These are phyloP conservation scores for Botrytis pseudocinerea DNA, from an alignment of 2,329 filamentous ascomycete species.

Conservation along the genomic window DNA sequence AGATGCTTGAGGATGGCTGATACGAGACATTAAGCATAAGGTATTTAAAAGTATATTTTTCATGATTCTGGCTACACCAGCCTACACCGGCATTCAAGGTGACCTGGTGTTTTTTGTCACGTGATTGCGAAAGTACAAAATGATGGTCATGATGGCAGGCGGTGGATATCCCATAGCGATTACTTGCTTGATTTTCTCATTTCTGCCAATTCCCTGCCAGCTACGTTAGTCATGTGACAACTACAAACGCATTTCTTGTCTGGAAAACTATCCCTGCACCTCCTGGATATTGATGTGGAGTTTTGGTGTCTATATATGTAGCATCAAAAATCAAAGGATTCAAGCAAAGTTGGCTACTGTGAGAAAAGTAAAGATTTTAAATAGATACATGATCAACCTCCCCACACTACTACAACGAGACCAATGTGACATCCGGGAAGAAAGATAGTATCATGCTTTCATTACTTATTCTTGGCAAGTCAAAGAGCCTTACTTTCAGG, in stretches of 20 bases:
- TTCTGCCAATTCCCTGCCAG: background rate
- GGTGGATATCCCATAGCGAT: background rate
- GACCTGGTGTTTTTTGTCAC: too few relatives aligned
- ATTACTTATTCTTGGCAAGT: accelerated
- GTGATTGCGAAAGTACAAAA: too few relatives aligned
- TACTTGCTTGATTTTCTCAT: background rate
- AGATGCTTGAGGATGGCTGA: background rate
- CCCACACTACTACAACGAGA: background rate
- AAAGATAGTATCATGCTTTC: background rate
- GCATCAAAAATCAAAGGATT: too few relatives aligned
- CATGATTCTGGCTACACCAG: background rate
- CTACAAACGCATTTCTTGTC: background rate
- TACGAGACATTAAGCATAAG: too few relatives aligned
- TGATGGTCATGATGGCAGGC: too few relatives aligned
- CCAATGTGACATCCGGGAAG: background rate
- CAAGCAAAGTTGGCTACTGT: background rate
- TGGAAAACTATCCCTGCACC: background rate
- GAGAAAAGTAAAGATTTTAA: accelerated
- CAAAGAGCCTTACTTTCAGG: background rate
- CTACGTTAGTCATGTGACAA: background rate
- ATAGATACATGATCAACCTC: background rate
- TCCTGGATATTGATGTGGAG: too few relatives aligned
- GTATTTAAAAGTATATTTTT: background rate
- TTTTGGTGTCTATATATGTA: too few relatives aligned
- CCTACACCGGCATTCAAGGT: too few relatives aligned